Base-by-base conservation (phyloP, 345 rosid genomes). In the Cardamine resedifolia region DNA sequence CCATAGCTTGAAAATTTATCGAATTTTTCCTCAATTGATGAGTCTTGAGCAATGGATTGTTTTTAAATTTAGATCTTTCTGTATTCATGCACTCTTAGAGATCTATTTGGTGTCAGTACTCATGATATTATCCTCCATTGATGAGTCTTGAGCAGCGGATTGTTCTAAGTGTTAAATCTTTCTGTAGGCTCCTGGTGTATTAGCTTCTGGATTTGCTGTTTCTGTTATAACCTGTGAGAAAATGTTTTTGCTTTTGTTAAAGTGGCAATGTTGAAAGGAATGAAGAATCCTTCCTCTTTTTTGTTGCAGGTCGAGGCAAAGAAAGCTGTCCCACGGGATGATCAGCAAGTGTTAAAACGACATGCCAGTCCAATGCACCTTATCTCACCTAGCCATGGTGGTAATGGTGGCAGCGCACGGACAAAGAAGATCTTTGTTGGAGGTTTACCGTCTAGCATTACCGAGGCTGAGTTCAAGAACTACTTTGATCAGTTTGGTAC, bases 281-380 rank as follows among this genome's bases (percentile, higher is more conserved):
- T 47, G 20, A 64, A 49, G n/a, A 27, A 3, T 23, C 18, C 3
- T 38, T 24, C 18, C 20, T 9, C 16, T 6, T 50, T 33, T 8
- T 14, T 27, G 61, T 72, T 83, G 73, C 85, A 91, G 98, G 98
- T 93, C 24, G 98, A 93, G 79, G 98, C 98, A 41, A 93, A 93
- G 86, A 93, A 89, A 81, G 97, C 97, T 39, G 96, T 91, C 31
- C 96, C 93, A 28, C 71, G 97, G 59, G 97, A 91, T 71, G 97
- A 89, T 81, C 96, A 89, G 57, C 87, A 89, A 71, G 84, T 86
- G 74, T 73, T 86, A 34, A 86, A 77, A 52, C 84, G 94, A 53
- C 83, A 56, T 64, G 75, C 79, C 12, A 69, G 81, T 66, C 85
- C 79, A 60, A 81, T 81, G 62, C 88, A 86, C 62, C 68, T 70